These are phyloP conservation scores for Chamaecyparis obtusa DNA, from an alignment of 75 land plant genomes.

Conservation along the genomic window DNA sequence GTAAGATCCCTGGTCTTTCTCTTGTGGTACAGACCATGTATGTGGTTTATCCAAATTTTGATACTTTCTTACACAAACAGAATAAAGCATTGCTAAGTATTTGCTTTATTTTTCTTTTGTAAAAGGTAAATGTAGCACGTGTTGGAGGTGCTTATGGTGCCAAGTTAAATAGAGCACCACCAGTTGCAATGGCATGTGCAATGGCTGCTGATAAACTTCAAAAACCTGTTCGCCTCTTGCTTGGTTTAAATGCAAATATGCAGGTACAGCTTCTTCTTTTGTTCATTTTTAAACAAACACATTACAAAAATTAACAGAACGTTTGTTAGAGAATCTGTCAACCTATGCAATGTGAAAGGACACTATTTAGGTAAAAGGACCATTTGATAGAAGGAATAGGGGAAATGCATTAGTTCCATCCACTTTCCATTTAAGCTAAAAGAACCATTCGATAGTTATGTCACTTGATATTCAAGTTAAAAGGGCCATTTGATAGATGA, in stretches of 20 bases:
- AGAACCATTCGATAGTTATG: no score
- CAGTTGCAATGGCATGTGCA: constrained; percentile 46
- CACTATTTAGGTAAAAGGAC: neutral
- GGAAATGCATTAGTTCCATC: neutral
- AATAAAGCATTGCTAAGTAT: neutral
- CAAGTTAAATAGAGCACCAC: constrained; percentile 27
- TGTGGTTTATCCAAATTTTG: neutral
- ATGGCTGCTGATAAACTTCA: constrained; percentile 39
- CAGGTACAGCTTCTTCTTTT: constrained; percentile 18
- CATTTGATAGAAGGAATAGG: neutral
- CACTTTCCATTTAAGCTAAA: no score
- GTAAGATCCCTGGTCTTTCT: constrained; percentile 15
- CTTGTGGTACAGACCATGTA: neutral
- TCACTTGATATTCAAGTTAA: no score
- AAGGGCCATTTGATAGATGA: no score
- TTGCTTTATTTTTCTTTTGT: neutral
- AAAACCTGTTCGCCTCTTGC: constrained; percentile 36
- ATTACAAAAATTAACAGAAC: neutral
- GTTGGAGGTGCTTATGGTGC: constrained; percentile 45
- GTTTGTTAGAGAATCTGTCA: neutral
- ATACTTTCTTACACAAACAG: neutral
- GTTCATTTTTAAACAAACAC: neutral
- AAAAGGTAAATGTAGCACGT: constrained; percentile 32
- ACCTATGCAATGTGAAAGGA: neutral
- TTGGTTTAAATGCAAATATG: constrained; percentile 41